A percentile compares a stretch with the other conserved stretches of the same genome.
These are phyloP conservation scores for Dorcoceras hygrometricum DNA, from an alignment of 257 asterid genomes.

Conservation along the genomic window DNA sequence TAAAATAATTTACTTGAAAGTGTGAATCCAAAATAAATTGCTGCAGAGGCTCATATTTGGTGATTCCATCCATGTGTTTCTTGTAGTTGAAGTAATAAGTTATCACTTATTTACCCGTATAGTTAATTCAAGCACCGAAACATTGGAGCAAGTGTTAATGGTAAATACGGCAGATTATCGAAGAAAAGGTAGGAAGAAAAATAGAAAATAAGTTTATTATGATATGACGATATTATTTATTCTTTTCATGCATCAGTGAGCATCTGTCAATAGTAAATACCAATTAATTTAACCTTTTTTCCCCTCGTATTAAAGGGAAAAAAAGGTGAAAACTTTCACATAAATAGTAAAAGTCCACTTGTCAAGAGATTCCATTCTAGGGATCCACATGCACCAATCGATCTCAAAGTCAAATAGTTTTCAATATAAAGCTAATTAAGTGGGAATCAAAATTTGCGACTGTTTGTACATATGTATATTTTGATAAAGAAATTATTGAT, in stretches of 20 bases:
- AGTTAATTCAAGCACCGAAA: neutral
- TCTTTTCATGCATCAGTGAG: constrained; percentile 4
- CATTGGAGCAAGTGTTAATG: too few species aligned
- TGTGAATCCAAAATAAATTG: too few species aligned
- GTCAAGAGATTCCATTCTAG: constrained; percentile 21
- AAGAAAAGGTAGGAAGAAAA: neutral
- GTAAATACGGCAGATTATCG: too few species aligned
- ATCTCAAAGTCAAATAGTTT: constrained; percentile 30
- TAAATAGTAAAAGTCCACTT: constrained; percentile 28
- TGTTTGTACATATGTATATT: too few species aligned
- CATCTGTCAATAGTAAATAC: constrained; percentile 22
- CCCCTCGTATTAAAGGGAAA: too few species aligned
- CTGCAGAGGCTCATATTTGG: too few species aligned
- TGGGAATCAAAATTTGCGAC: constrained; percentile 19
- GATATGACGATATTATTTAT: constrained; percentile 7
- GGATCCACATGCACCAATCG: constrained; percentile 1
- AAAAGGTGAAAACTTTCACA: neutral
- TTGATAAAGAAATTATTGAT: too few species aligned
- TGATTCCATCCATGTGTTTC: too few species aligned
- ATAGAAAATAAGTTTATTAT: neutral
- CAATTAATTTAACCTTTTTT: constrained; percentile 16
- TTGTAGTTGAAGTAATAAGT: too few species aligned
- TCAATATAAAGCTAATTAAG: neutral
- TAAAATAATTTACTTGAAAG: too few species aligned
- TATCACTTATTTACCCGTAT: too few species aligned